These are phyloP conservation scores for Talaromyces nanjingensis DNA, from an alignment of 495 filamentous ascomycete genomes.

Conservation along the genomic window DNA sequence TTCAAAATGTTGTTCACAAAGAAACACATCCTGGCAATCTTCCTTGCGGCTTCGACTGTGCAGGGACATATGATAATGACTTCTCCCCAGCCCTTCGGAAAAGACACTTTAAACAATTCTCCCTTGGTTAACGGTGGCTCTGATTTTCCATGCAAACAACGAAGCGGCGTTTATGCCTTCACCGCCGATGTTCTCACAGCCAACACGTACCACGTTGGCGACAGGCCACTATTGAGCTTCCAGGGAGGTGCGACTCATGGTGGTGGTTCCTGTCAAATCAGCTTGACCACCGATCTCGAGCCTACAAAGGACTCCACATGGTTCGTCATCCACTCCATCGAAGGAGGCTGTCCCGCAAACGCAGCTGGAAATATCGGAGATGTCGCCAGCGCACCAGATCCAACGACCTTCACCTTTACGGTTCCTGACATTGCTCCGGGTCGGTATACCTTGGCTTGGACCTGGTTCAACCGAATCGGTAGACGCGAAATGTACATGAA, in stretches of 20 bases:
- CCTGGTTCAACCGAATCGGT: slow-evolving; percentile 86
- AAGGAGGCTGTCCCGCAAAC: slow-evolving; percentile 71
- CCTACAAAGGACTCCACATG: slow-evolving; percentile 48
- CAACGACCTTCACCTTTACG: slow-evolving; percentile 33
- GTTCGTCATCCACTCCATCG: slow-evolving; percentile 77
- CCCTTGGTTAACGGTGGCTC: slow-evolving; percentile 54
- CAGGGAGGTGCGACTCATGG: slow-evolving; percentile 63
- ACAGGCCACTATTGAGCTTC: slow-evolving; percentile 22
- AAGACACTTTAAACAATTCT: slow-evolving; percentile 43
- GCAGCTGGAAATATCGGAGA: slow-evolving; percentile 30
- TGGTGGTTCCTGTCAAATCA: slow-evolving; percentile 84
- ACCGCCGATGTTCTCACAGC: slow-evolving; percentile 10
- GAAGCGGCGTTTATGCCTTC: slow-evolving; percentile 15
- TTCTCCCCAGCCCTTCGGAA: slow-evolving; percentile 58
- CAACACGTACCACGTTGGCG: slow-evolving; percentile 28
- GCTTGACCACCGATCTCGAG: slow-evolving; percentile 64
- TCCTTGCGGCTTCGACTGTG: slow-evolving; percentile 43
- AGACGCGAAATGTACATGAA: slow-evolving; percentile 96
- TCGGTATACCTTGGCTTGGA: slow-evolving; percentile 71
- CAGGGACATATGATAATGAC: slow-evolving; percentile 66
- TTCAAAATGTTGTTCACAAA: background rate
- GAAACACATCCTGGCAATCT: slow-evolving; percentile 18
- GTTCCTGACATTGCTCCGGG: slow-evolving; percentile 39
- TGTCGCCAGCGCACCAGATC: slow-evolving; percentile 15
- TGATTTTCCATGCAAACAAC: slow-evolving; percentile 75